Conservation (phyloP, 2,329 filamentous ascomycete species). For the Orbilia quercus region DNA sequence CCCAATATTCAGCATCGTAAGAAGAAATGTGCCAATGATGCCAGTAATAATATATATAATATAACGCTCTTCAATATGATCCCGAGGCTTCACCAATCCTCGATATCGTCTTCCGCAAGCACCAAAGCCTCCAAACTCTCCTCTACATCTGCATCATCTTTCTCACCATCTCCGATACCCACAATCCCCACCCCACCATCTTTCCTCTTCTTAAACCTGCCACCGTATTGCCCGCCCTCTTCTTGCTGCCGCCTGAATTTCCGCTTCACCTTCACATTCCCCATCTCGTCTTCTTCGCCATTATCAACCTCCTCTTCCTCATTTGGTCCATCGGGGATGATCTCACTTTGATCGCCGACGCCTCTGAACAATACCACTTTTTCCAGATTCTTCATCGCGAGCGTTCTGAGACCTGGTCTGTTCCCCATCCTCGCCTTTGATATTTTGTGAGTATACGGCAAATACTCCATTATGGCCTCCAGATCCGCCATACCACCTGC, state of each 20-base stretch:
- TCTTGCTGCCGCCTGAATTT: slow-evolving; percentile 54
- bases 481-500: slow-evolving; percentile 41
- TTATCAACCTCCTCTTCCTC: slow-evolving; percentile 66
- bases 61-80: too few species aligned
- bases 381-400: slow-evolving; percentile 63
- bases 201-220: slow-evolving; percentile 61
- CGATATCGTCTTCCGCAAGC: slow-evolving; percentile 85
- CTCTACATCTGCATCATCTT: slow-evolving; percentile 62
- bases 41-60: slow-evolving; percentile 62
- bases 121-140: slow-evolving; percentile 73
- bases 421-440: slow-evolving; percentile 61
- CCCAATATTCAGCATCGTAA: not conserved
- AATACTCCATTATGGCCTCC: slow-evolving; percentile 82
- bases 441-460: slow-evolving; percentile 85
- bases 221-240: slow-evolving; percentile 54
- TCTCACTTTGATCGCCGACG: slow-evolving; percentile 63
- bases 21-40: slow-evolving; percentile 4
- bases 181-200: slow-evolving; percentile 60
- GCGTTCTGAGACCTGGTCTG: slow-evolving; percentile 60
- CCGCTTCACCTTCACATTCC: slow-evolving; percentile 56
- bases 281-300: slow-evolving; percentile 59
- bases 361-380: slow-evolving; percentile 62
- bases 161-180: slow-evolving; percentile 58
- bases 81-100: slow-evolving; percentile 70
- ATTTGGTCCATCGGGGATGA: slow-evolving; percentile 44